Evolutionary conservation across 495 filamentous ascomycete species (phyloP).

Genomic region (Penicillium diatomitis): DNA sequence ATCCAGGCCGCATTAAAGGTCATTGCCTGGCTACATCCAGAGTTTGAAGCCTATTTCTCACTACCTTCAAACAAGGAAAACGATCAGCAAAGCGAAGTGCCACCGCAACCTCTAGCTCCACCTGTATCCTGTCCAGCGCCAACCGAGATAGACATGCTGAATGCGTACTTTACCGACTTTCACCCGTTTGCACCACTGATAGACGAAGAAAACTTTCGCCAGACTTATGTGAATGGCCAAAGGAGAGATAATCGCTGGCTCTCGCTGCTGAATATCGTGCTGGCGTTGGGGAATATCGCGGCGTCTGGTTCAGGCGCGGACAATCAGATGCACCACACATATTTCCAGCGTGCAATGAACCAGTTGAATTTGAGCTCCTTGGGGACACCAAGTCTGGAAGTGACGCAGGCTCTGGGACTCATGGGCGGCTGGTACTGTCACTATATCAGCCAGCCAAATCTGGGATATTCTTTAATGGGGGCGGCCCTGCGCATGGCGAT

Average conservation of each 20-base stretch:
- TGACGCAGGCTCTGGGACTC: slow-evolving; percentile 59
- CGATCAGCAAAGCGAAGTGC: background rate
- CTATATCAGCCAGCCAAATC: slow-evolving; percentile 70
- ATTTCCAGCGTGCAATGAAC: slow-evolving; percentile 60
- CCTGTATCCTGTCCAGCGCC: background rate
- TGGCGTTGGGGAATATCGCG: slow-evolving; percentile 61
- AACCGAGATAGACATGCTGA: slow-evolving; percentile 36
- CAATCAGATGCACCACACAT: slow-evolving; percentile 58
- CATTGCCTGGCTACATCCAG: slow-evolving; percentile 34
- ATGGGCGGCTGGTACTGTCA: slow-evolving; percentile 74
- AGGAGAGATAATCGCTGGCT: slow-evolving; percentile 57
- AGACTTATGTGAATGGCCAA: slow-evolving; percentile 38
- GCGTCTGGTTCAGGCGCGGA: slow-evolving; percentile 59
- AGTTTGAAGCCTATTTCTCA: slow-evolving; percentile 32
- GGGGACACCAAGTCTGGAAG: slow-evolving; percentile 51
- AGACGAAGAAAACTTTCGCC: slow-evolving; percentile 58
- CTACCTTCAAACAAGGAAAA: background rate
- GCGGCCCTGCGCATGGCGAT: slow-evolving; percentile 31
- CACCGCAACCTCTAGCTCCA: background rate
- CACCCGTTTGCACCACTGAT: slow-evolving; percentile 62
- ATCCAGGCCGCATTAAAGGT: slow-evolving; percentile 42
- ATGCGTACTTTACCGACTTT: slow-evolving; percentile 61
- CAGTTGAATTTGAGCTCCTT: slow-evolving; percentile 54
- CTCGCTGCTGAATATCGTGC: slow-evolving; percentile 62
- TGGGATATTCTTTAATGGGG: slow-evolving; percentile 46